A percentile compares a stretch with the other conserved stretches of the same genome.
Evolutionary conservation across 2,329 filamentous ascomycete genomes (phyloP).

Genomic region (Arthrobotrys megalospora): DNA sequence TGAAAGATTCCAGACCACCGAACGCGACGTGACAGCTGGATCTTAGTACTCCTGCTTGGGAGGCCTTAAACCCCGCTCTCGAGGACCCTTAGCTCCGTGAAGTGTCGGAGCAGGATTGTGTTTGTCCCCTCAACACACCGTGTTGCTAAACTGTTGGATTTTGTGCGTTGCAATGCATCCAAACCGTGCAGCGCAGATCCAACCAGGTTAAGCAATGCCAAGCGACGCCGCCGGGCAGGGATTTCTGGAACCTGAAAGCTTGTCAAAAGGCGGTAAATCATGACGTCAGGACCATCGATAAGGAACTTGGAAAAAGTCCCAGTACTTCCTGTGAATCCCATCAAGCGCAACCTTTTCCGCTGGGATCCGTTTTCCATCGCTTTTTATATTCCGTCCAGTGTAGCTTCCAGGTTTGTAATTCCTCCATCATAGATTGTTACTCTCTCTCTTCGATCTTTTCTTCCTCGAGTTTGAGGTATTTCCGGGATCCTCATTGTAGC

Average conservation of each 20-base stretch:
- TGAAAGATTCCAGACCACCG: slow-evolving; percentile 16
- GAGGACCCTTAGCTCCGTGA: not conserved
- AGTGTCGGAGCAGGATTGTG: slow-evolving; percentile 2
- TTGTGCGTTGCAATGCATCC: slow-evolving; percentile 11
- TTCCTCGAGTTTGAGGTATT: not conserved
- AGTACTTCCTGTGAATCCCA: not conserved
- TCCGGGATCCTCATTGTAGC: not conserved
- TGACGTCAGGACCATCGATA: slow-evolving; percentile 29
- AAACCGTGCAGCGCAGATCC: slow-evolving; percentile 18
- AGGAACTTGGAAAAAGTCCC: not conserved
- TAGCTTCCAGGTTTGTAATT: not conserved
- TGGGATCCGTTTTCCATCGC: slow-evolving; percentile 31
- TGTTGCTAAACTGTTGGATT: slow-evolving; percentile 1
- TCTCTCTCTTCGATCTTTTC: not conserved
- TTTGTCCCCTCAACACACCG: slow-evolving; percentile 2
- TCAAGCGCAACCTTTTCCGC: slow-evolving; percentile 16
- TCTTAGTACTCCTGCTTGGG: not conserved
- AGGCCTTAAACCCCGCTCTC: slow-evolving; percentile 1
- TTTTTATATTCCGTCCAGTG: slow-evolving; percentile 35
- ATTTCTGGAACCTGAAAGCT: slow-evolving; percentile 21
- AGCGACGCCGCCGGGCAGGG: slow-evolving; percentile 30
- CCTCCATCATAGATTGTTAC: not conserved
- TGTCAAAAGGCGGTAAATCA: slow-evolving; percentile 11
- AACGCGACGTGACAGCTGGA: not conserved
- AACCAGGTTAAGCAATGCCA: slow-evolving; percentile 30